Base-by-base conservation (phyloP, 108 stramenopile genomes). In the Cyclotella kingstonii region DNA sequence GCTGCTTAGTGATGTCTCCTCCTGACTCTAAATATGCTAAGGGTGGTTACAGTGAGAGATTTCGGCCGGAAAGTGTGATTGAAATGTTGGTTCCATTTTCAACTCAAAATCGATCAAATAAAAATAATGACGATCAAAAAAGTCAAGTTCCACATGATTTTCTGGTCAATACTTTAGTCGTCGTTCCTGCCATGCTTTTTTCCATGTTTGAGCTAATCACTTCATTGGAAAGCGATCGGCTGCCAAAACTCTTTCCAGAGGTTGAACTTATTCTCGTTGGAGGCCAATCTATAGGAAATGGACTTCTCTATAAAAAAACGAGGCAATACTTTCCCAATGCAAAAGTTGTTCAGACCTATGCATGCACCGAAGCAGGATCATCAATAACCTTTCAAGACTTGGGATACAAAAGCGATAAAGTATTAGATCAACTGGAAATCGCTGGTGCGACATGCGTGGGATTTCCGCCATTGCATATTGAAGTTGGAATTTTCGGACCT, bases 331-430 rank as follows among this genome's bases (percentile, higher is more conserved):
- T 95, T 63, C 94, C 95, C 18, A 76, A 78, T 34, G 89, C 92
- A 2, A 46, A 77, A 47, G 66, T 96, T 18, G 85, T 94, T 9
- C 96, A 96, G 58, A 95, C 94, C 0, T 96, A 87, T 61, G 96
- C 96, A 5, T 95, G 94, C 65, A 93, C 96, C 2, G 96, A 96
- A 78, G 92, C 93, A 6, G 94, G 92, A 26, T 95, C 94, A 9
- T 88, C 87, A 22, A 79, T 96, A 34, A 93, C 96, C 7, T 96
- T 94, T 77, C 69, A 64, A 40, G 60, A 84, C 59, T 43, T 83
- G 43, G 51, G 51, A 30, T 28, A 18, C 28, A 30, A 33, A 18
- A 44, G 36, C 34, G 33, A 8, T 27, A 17, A 7, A 5, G n/a
- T 18, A 10, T 10, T 56, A 11, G 39, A 51, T 1, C 43, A 57